phyloP scores from a whole-genome alignment of 495 filamentous ascomycete species.

The Penicillium steckii region DNA sequence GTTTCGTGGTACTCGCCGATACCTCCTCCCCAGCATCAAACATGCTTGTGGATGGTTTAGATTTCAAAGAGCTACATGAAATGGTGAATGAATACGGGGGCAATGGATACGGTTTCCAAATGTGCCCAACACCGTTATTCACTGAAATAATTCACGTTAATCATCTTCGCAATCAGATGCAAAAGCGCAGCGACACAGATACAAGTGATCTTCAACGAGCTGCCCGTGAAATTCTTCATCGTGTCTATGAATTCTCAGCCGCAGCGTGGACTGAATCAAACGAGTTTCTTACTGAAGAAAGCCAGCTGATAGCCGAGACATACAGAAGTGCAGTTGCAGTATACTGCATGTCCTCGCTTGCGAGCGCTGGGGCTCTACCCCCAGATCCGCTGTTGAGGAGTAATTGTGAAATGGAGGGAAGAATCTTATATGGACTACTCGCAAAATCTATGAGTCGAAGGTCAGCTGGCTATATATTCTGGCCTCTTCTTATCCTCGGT shows the following conservation, averaged over 20 bases:
- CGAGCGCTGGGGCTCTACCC: slow-evolving; percentile 27
- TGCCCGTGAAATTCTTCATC: slow-evolving; percentile 15
- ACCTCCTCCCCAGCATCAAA: slow-evolving; percentile 29
- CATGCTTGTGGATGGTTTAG: slow-evolving; percentile 11
- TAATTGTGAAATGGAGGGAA: slow-evolving; percentile 2
- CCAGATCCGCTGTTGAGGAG: slow-evolving; percentile 1
- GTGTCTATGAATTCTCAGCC: slow-evolving; percentile 18
- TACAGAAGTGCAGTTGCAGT: slow-evolving; percentile 28
- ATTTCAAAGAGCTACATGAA: slow-evolving; percentile 17
- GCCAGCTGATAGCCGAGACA: slow-evolving; percentile 15
- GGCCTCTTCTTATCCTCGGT: slow-evolving; percentile 34
- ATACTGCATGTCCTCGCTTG: slow-evolving; percentile 30
- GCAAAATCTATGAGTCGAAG: slow-evolving; percentile 9
- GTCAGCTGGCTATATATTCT: slow-evolving; percentile 24
- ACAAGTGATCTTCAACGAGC: not conserved
- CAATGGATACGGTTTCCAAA: slow-evolving; percentile 18
- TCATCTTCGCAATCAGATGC: not conserved
- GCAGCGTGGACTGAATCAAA: slow-evolving; percentile 28
- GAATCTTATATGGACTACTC: slow-evolving; percentile 16
- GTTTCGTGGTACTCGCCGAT: slow-evolving; percentile 26
- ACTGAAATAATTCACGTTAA: slow-evolving; percentile 1
- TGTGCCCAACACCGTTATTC: slow-evolving; percentile 11
- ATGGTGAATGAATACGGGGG: slow-evolving; percentile 13
- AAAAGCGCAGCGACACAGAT: not conserved
- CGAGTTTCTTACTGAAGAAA: slow-evolving; percentile 15